Conservation (phyloP, 164 flowering plant genomes). For the Platanus orientalis region DNA sequence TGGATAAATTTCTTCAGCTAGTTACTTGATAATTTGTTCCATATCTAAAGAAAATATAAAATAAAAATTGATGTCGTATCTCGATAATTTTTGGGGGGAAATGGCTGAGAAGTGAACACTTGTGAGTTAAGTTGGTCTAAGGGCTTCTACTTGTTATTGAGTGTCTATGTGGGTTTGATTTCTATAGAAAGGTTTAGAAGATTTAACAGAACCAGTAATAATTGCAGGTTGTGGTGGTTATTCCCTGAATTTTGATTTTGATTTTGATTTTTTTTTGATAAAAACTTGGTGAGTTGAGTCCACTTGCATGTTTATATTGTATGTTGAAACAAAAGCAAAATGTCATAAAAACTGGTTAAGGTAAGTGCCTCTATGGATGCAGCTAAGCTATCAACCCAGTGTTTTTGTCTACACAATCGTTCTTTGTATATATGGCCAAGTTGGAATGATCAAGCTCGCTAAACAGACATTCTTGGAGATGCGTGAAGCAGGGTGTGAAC, state of each 20-base stretch:
- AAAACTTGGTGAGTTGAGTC: not conserved
- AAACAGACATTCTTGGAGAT: conserved; percentile 89
- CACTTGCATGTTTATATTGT: not conserved
- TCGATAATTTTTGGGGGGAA: too few species aligned
- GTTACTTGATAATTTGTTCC: not conserved
- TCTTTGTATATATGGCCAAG: conserved; percentile 81
- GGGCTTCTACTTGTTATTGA: too few species aligned
- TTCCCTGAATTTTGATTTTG: not conserved
- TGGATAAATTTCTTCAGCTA: not conserved
- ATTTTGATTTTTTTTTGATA: too few species aligned
- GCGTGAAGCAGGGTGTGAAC: conserved; percentile 95
- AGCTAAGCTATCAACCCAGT: conserved; percentile 80
- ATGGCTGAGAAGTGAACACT: too few species aligned
- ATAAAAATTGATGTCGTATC: too few species aligned
- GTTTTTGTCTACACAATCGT: conserved; percentile 78
- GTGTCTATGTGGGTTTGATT: too few species aligned
- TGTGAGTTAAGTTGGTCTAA: too few species aligned
- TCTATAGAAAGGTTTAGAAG: too few species aligned
- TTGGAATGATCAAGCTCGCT: conserved; percentile 85
- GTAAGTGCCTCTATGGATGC: conserved; percentile 25
- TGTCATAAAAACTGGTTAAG: conserved; percentile 11
- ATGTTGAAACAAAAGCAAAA: not conserved
- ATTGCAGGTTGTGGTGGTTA: too few species aligned
- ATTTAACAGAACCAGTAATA: too few species aligned
- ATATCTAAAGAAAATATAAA: too few species aligned